A percentile compares a stretch with the other conserved stretches of the same genome.
These are phyloP conservation scores for Fraxinus velutina DNA, from an alignment of 305 asterid species.

Conservation along the genomic window DNA sequence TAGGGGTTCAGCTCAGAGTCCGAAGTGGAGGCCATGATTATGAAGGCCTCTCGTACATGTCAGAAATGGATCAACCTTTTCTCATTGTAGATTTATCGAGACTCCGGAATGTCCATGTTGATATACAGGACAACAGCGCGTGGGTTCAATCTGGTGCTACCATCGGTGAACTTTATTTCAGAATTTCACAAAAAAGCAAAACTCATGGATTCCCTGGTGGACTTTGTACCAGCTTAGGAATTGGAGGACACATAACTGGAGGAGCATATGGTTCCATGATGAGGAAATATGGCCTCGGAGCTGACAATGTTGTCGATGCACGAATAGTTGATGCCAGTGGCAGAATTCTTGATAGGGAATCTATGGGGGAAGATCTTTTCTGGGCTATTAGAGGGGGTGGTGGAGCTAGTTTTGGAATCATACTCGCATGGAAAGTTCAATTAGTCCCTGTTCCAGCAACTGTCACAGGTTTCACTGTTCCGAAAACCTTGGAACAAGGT, in stretches of 20 bases:
- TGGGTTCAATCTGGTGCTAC: slow-evolving; percentile 40
- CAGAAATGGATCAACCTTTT: slow-evolving; percentile 40
- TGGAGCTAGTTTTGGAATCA: slow-evolving; percentile 58
- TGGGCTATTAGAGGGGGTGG: slow-evolving; percentile 82
- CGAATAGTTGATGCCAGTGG: slow-evolving; percentile 54
- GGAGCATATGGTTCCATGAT: slow-evolving; percentile 73
- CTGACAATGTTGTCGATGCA: slow-evolving; percentile 62
- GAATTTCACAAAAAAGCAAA: slow-evolving; percentile 55
- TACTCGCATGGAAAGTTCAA: slow-evolving; percentile 61
- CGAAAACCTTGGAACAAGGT: slow-evolving; percentile 55
- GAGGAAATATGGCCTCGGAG: slow-evolving; percentile 71
- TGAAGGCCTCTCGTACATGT: slow-evolving; percentile 65
- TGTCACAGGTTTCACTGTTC: slow-evolving; percentile 62
- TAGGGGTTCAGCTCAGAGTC: slow-evolving; percentile 46
- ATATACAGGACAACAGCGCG: slow-evolving; percentile 24
- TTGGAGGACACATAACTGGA: slow-evolving; percentile 77
- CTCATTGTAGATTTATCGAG: slow-evolving; percentile 48
- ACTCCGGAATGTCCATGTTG: slow-evolving; percentile 42
- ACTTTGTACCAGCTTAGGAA: slow-evolving; percentile 65
- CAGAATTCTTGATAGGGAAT: slow-evolving; percentile 46
- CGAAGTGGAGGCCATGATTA: slow-evolving; percentile 84
- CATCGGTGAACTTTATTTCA: slow-evolving; percentile 55
- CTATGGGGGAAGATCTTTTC: slow-evolving; percentile 74
- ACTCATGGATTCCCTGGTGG: slow-evolving; percentile 72
- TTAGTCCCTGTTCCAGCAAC: slow-evolving; percentile 53